Conservation (phyloP, 345 rosid species). For the Chamaenerion angustifolium region DNA sequence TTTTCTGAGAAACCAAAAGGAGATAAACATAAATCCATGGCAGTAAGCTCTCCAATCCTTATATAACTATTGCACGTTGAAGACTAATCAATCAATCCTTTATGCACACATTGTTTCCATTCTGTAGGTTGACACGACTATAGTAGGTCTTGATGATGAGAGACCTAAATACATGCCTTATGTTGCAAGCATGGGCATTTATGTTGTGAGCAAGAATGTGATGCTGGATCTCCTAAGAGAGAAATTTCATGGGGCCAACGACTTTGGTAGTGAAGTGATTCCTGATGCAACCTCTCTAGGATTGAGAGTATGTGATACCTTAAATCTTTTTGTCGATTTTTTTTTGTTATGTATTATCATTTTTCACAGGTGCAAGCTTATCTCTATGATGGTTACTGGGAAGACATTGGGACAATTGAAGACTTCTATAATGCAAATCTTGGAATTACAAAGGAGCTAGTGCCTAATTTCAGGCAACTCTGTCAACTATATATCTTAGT, state of each 20-base stretch:
- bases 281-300: conserved; percentile 93
- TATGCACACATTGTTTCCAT: too few species aligned
- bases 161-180: conserved; percentile 88
- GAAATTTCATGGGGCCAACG: conserved; percentile 91
- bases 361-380: conserved; percentile 76
- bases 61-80: too few species aligned
- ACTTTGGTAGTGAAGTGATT: conserved; percentile 95
- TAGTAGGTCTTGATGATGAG: conserved; percentile 79
- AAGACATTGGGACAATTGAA: too few species aligned
- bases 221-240: conserved; percentile 79
- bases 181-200: too few species aligned
- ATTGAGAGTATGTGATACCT: conserved; percentile 43
- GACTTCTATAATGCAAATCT: too few species aligned
- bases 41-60: too few species aligned
- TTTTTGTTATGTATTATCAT: not conserved
- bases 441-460: too few species aligned
- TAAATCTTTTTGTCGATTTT: not conserved
- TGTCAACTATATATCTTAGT: not conserved
- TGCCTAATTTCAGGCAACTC: conserved; percentile 80
- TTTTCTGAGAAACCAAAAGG: conserved; percentile 95
- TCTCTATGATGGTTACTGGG: too few species aligned
- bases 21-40: conserved; percentile 82
- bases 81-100: not conserved
- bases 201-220: conserved; percentile 81
- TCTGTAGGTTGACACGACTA: conserved; percentile 90